phyloP scores from a whole-genome alignment of 148 eudicot species.

The Silene conica region DNA sequence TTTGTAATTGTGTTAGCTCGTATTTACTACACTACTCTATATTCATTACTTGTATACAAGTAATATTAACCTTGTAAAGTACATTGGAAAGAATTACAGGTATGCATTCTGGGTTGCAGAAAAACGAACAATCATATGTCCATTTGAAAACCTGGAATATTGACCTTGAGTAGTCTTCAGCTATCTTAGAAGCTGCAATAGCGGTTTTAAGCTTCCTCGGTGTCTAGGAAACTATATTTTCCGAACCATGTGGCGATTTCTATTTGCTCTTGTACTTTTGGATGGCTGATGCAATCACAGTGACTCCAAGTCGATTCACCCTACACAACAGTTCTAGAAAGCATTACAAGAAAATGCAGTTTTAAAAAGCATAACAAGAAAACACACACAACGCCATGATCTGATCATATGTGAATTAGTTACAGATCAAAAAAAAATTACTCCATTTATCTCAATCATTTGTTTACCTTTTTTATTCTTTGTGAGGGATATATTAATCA shows the following conservation, averaged over 20 bases:
- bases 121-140: conserved; percentile 2
- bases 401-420: too few relatives aligned
- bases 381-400: background rate
- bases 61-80: background rate
- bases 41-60: background rate
- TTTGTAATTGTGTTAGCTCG: background rate
- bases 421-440: background rate
- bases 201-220: background rate
- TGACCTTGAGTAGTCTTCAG: background rate
- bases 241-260: background rate
- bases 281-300: background rate
- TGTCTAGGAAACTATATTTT: background rate
- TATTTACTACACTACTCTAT: background rate
- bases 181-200: background rate
- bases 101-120: background rate
- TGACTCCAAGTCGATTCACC: background rate
- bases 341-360: background rate
- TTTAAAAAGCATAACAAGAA: too few relatives aligned
- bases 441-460: too few relatives aligned
- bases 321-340: background rate
- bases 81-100: conserved; percentile 4
- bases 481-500: too few relatives aligned
- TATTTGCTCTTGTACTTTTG: background rate
- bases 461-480: too few relatives aligned
- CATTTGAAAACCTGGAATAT: background rate